Conservation (phyloP, 768 basidiomycete genomes). For the Kwoniella sp. region DNA sequence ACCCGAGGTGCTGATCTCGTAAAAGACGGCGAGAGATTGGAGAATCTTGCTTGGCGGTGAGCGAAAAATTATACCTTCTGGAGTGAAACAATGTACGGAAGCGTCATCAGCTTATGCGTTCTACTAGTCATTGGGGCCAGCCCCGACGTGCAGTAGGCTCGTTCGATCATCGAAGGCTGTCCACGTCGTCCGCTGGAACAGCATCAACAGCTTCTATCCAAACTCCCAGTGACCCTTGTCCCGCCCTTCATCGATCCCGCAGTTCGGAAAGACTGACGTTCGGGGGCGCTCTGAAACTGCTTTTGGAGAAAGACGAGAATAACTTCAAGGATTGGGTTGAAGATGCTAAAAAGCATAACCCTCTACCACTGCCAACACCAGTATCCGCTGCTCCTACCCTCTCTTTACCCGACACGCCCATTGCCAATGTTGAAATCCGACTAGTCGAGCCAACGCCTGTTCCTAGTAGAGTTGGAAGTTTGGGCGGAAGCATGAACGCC, state of each 20-base stretch:
- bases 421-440: slow-evolving; percentile 46
- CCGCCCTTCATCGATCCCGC: slow-evolving; percentile 10
- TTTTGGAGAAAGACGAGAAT: slow-evolving; percentile 47
- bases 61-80: slow-evolving; percentile 3
- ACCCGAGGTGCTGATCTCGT: slow-evolving; percentile 44
- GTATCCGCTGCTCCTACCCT: slow-evolving; percentile 20
- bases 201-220: slow-evolving; percentile 30
- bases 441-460: slow-evolving; percentile 55
- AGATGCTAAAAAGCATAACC: slow-evolving; percentile 40
- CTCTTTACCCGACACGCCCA: slow-evolving; percentile 46
- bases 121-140: slow-evolving; percentile 30
- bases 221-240: slow-evolving; percentile 29
- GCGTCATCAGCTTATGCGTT: background rate
- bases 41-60: slow-evolving; percentile 50
- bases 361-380: background rate
- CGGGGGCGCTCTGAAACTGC: slow-evolving; percentile 40
- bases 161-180: slow-evolving; percentile 20
- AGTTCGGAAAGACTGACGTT: slow-evolving; percentile 36
- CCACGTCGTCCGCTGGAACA: slow-evolving; percentile 25
- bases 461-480: slow-evolving; percentile 50
- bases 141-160: slow-evolving; percentile 3
- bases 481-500: slow-evolving; percentile 44
- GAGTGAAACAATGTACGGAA: background rate
- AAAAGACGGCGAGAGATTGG: slow-evolving; percentile 49
- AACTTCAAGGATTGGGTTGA: slow-evolving; percentile 50